Conservation (phyloP, 345 rosid species). For the thale cress (Arabidopsis thaliana) region TAIR10.1 NC_003076.8:23982001-23982500, state of each 20-base stretch:
- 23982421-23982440: not conserved
- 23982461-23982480: too few species aligned
- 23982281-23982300: conserved; percentile 1
- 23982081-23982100: not conserved
- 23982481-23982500: too few species aligned
- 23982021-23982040: too few species aligned
- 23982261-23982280: conserved; percentile 25
- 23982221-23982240: not conserved
- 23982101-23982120: not conserved
- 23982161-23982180: not conserved
- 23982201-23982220: not conserved
- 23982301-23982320: conserved; percentile 25
- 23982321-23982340: conserved; percentile 17
- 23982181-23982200: conserved; percentile 8
- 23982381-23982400: not conserved
- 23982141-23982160: not conserved
- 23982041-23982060: too few species aligned
- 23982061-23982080: not conserved
- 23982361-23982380: not conserved
- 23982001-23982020: too few species aligned
- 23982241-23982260: not conserved
- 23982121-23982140: not conserved
- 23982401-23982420: not conserved
- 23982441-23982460: conserved; percentile 16
- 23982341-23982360: conserved; percentile 1